Base-by-base conservation (phyloP, 768 basidiomycete species). In the Boletus pseudo-olivaceus region DNA sequence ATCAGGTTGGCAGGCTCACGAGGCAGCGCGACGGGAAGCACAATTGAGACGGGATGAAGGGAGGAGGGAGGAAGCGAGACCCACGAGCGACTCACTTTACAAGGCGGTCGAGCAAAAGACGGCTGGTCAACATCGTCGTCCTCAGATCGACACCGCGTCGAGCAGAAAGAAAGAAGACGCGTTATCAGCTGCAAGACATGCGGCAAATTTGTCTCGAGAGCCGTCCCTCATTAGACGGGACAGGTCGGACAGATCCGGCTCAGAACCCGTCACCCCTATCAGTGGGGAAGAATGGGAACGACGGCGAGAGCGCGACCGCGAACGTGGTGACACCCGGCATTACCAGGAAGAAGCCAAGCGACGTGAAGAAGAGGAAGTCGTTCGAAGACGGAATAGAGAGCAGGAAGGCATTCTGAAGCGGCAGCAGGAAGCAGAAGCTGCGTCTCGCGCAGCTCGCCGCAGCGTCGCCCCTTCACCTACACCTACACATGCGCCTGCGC, bases 341-440 rank as follows among this genome's bases (percentile, higher is more conserved):
- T 72, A 76, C 56, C 76, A 78, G 52, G 78, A 77, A 52, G 79
- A 76, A 45, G 67, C 72, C 60, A 71, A 75, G 52, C 68, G 66
- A 38, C 68, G 76, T n/a, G 78, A 80, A 56, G 78, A 80, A 55
- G 80, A 81, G 45, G 78, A 76, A 4, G 59, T 59, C 1, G 72
- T 73, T 55, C 71, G 76, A 54, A 76, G 76, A 59, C 72, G 78
- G 51, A 74, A 70, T 51, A 73, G 74, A 47, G 82, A 85, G 53
- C 80, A 84, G 51, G 82, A 82, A 10, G 83, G 77, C 0, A 83
- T 87, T 53, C 53, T 74, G 7, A 74, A 73, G 40, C 73, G 86
- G 47, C 86, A 87, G 62, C 79, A 78, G 46, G 85, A 86, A 61
- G 79, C 82, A 7, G 80, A 84, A 14, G 71, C 75, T 14, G 75